Evolutionary conservation across 345 rosid species (phyloP).

Genomic region (Eucalyptus tenuipes): DNA sequence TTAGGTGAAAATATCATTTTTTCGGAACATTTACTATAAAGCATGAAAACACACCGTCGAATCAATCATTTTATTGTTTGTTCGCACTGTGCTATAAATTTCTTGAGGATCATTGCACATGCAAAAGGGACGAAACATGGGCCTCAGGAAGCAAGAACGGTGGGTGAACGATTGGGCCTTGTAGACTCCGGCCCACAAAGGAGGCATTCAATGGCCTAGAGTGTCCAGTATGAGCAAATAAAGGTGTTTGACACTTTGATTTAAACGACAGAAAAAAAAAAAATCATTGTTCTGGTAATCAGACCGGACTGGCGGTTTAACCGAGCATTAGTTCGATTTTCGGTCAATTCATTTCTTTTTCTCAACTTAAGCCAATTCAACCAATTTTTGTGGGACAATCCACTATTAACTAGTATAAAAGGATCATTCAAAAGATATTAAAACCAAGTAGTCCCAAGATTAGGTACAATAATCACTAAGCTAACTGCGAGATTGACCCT

Average conservation of each 20-base stretch:
- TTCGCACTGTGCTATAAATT: neutral
- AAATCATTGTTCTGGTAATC: too few relatives aligned
- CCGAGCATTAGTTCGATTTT: neutral
- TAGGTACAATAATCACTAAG: neutral
- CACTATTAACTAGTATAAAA: neutral
- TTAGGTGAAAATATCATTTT: neutral
- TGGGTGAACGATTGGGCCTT: neutral
- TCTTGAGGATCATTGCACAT: neutral
- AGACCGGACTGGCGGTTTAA: too few relatives aligned
- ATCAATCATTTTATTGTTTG: neutral
- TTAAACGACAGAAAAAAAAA: neutral
- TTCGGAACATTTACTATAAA: neutral
- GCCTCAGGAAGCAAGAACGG: neutral
- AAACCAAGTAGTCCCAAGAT: neutral
- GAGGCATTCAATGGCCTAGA: neutral
- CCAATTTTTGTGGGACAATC: neutral
- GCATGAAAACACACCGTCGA: neutral
- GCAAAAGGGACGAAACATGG: neutral
- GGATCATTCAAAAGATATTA: conserved; percentile 21
- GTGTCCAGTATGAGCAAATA: neutral
- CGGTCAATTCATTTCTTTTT: neutral
- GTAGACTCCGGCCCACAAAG: neutral
- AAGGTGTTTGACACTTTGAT: neutral
- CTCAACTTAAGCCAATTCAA: neutral
- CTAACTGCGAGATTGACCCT: neutral